These are phyloP conservation scores for Boletus patriciae DNA, from an alignment of 768 basidiomycete genomes.

Conservation along the genomic window DNA sequence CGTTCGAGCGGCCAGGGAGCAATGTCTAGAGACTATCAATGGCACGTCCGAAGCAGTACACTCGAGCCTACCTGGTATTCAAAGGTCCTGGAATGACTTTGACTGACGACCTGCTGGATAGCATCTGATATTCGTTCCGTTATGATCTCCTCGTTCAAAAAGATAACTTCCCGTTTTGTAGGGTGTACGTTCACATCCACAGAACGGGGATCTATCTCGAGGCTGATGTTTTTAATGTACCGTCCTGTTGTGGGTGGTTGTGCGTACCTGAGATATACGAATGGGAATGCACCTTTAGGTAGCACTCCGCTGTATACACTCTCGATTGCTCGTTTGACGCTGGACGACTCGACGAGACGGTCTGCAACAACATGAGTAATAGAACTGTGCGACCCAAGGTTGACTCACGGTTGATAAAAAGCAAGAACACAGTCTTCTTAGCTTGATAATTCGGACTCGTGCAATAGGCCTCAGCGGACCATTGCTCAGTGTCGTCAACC, in stretches of 20 bases:
- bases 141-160: slow-evolving; percentile 87
- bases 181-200: slow-evolving; percentile 99
- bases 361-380: slow-evolving; percentile 46
- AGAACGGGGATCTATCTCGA: slow-evolving; percentile 80
- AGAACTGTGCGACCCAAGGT: not conserved
- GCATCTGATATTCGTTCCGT: slow-evolving; percentile 72
- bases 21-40: slow-evolving; percentile 46
- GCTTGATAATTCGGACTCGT: slow-evolving; percentile 88
- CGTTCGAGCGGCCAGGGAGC: slow-evolving; percentile 52
- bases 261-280: slow-evolving; percentile 88
- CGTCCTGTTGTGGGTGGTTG: not conserved
- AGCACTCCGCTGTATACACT: slow-evolving; percentile 79
- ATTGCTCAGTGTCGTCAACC: slow-evolving; percentile 45
- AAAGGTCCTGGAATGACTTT: slow-evolving; percentile 66
- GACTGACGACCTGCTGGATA: slow-evolving; percentile 65
- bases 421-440: slow-evolving; percentile 79
- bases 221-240: slow-evolving; percentile 40
- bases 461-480: slow-evolving; percentile 74
- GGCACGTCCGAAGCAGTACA: not conserved
- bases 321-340: slow-evolving; percentile 87
- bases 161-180: slow-evolving; percentile 95
- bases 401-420: slow-evolving; percentile 92
- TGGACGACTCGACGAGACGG: slow-evolving; percentile 84
- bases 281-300: slow-evolving; percentile 87
- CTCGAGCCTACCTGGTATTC: slow-evolving; percentile 60